Evolutionary conservation across 805 yeast species (phyloP), one percentile per base, ranked within the genome.

Genomic region (Sugiyamaella americana): DNA sequence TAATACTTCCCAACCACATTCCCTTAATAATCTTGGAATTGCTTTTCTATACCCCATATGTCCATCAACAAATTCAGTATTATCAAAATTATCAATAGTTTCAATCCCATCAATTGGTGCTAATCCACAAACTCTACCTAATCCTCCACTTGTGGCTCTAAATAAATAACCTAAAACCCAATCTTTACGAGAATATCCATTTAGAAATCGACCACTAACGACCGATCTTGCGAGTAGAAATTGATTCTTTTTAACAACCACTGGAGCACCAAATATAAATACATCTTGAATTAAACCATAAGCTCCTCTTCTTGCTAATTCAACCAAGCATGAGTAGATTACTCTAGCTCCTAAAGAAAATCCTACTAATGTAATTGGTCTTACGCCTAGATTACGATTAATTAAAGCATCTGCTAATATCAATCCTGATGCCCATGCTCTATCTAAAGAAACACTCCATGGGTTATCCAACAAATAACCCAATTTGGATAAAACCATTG

Each of bases 31-130:
- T 56, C 78, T 79, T 1, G 99, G 99, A 76, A 93, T 87, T 10
- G 87, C 88, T 51, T 83, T 83, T 68, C 98, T 83, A 66, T 93
- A 93, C n/a, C 84, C 87, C 96, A 93, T 87, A 68, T 93, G 98
- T 1, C 98, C 98, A 50, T 84, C 88, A 3, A 91, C 96, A 44
- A 73, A 58, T 17, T 81, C 87, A 0, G 98, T 85, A 58, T 95
- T 87, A 60, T 93, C 94, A 52, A 83, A 74, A 63, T 91, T 91
- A 53, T 88, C 95, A 24, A 93, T 71, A 0, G 82, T 85, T 18
- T 78, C 67, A 18, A 38, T 53, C 8, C 35, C 13, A 45, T 78
- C 82, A 32, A 91, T 75, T 3, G 89, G 82, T 0, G 95, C 81
- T 23, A 93, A 71, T 0, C 98, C 98, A 3, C 91, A 88, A 38